Base-by-base conservation (phyloP, 2,329 filamentous ascomycete species). In the Elsinoe australis region DNA sequence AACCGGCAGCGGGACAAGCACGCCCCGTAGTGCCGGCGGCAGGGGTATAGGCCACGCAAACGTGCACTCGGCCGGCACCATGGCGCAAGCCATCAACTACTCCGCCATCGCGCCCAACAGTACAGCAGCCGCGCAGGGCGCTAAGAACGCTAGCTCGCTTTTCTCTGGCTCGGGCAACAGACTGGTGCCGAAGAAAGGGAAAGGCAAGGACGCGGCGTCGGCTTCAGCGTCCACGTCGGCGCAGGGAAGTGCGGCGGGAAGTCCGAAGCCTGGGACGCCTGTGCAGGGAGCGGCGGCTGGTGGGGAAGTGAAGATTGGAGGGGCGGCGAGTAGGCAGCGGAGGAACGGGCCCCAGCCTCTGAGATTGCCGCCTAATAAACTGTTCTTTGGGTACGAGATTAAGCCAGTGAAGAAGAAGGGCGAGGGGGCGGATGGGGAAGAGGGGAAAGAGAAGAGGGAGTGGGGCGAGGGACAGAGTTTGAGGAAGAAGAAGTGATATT, bases 81-180 rank as follows among this genome's bases (percentile, higher is more conserved):
- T 98, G 92, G 89, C 92, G 0, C 87, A 95, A 59, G 80, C 87
- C n/a, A 96, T 98, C 72, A 95, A 95, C 71, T 98, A 96, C 67
- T 78, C 80, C 46, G 79, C 88, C 24, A 94, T 98, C 56, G 87
- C 88, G 0, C 89, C 92, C 1, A 81, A 81, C 3, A 77, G 86
- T 5, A 78, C 74, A 2, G 75, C 80, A 10, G 81, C 79, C 10
- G 78, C 78, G 4, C 72, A 73, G 6, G 80, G 79, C 29, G 78
- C 78, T 8, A 75, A 74, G 56, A 78, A 79, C 3, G 73, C 76
- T 2, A 78, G 83, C 0, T 89, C 87, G 1, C 83, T 92, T 63
- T 96, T 96, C 64, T 65, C 83, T 1, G 79, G 80, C 2, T 79
- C 81, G 28, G 92, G 92, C 0, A 86, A 95, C 61, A 83, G 85